phyloP scores from a whole-genome alignment of 23 red algal genomes.

The Gracilariopsis chorda region DNA sequence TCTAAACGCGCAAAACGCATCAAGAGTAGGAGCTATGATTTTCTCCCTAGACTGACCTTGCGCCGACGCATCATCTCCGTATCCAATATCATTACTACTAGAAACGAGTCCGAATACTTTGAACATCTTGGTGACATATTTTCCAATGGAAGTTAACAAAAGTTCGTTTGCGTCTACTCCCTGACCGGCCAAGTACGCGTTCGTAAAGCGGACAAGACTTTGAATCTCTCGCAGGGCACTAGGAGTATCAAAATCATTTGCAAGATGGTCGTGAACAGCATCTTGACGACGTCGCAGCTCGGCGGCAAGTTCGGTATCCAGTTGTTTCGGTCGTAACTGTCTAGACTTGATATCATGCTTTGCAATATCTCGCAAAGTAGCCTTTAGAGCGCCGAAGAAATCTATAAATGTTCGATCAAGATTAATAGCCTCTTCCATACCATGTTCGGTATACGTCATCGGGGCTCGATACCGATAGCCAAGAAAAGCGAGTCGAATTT shows the following conservation, averaged over 20 bases:
- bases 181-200: slow-evolving; percentile 59
- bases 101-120: slow-evolving; percentile 65
- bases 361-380: slow-evolving; percentile 58
- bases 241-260: slow-evolving; percentile 90
- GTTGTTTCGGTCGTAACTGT: slow-evolving; percentile 13
- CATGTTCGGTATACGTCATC: slow-evolving; percentile 88
- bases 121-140: slow-evolving; percentile 76
- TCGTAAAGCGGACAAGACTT: slow-evolving; percentile 61
- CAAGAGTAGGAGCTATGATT: slow-evolving; percentile 24
- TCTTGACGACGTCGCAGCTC: slow-evolving; percentile 35
- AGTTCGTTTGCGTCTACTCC: slow-evolving; percentile 4
- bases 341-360: slow-evolving; percentile 5
- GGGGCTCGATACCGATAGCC: slow-evolving; percentile 78
- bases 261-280: slow-evolving; percentile 44
- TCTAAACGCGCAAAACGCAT: slow-evolving; percentile 60
- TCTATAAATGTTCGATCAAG: slow-evolving; percentile 71
- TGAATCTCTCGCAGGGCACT: slow-evolving; percentile 56
- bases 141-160: slow-evolving; percentile 24
- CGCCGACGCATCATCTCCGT: slow-evolving; percentile 23
- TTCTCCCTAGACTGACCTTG: slow-evolving; percentile 53
- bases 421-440: slow-evolving; percentile 75
- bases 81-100: slow-evolving; percentile 43
- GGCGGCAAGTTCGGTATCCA: slow-evolving; percentile 38
- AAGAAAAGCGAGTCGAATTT: slow-evolving; percentile 83
- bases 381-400: slow-evolving; percentile 78